Evolutionary conservation across 2,329 filamentous ascomycete species (phyloP).

Genomic region (Cladorrhinum sp.): DNA sequence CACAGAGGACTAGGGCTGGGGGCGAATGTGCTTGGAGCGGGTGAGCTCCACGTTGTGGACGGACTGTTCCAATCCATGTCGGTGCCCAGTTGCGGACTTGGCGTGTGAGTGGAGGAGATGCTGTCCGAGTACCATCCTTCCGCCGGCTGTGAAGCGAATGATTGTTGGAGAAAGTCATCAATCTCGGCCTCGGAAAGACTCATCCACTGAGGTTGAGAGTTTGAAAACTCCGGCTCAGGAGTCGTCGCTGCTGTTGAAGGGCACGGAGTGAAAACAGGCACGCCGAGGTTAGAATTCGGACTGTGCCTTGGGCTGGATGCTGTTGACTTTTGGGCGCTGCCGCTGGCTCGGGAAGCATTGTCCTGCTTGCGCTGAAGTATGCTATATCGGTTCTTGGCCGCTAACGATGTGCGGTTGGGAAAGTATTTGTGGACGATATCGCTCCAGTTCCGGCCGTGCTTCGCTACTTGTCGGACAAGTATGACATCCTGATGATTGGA

Average conservation of each 20-base stretch:
- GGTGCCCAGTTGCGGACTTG: slow-evolving; percentile 1
- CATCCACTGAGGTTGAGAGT: slow-evolving; percentile 7
- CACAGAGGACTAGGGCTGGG: not conserved
- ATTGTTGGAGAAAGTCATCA: slow-evolving; percentile 10
- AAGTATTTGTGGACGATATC: slow-evolving; percentile 27
- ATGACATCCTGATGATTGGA: slow-evolving; percentile 19
- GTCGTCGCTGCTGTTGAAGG: slow-evolving; percentile 6
- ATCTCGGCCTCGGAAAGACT: slow-evolving; percentile 5
- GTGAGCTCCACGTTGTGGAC: not conserved
- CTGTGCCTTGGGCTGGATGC: slow-evolving; percentile 8
- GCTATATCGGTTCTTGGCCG: slow-evolving; percentile 29
- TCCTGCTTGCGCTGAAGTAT: slow-evolving; percentile 24
- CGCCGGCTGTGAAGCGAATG: not conserved
- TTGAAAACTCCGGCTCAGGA: slow-evolving; percentile 8
- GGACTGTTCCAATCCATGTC: not conserved
- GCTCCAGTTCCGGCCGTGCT: slow-evolving; percentile 28
- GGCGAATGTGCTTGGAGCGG: not conserved
- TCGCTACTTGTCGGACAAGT: slow-evolving; percentile 23
- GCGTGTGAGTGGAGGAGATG: not conserved
- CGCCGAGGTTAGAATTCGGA: slow-evolving; percentile 1
- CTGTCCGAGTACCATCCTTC: slow-evolving; percentile 1
- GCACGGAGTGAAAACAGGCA: not conserved
- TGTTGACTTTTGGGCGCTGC: not conserved
- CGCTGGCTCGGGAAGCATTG: not conserved
- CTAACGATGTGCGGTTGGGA: slow-evolving; percentile 27